A percentile compares a stretch with the other conserved stretches of the same genome.
Evolutionary conservation across 495 filamentous ascomycete genomes (phyloP).

Genomic region (Tetracladium setigerum): DNA sequence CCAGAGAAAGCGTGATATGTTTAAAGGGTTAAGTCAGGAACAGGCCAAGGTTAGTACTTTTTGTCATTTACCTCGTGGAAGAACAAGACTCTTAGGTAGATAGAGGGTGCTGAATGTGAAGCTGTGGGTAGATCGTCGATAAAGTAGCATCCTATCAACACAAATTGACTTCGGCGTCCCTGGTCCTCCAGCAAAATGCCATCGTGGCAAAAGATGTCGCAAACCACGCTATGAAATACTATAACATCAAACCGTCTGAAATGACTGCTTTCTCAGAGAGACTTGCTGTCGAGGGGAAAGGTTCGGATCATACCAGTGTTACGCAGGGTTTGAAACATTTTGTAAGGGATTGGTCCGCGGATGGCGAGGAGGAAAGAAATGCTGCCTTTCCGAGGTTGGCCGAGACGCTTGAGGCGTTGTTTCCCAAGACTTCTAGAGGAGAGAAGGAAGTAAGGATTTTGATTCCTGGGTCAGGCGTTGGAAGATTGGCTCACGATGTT

Average conservation of each 20-base stretch:
- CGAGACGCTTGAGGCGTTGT: conserved; percentile 18
- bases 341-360: conserved; percentile 37
- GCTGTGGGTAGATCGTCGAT: no score
- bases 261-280: conserved; percentile 11
- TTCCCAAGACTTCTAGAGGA: not conserved
- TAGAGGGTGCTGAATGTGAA: no score
- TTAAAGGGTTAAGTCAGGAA: conserved; percentile 21
- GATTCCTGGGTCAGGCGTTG: conserved; percentile 35
- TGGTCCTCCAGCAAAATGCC: no score
- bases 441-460: conserved; percentile 22
- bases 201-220: no score
- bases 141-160: no score
- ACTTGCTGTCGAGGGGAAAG: conserved; percentile 10
- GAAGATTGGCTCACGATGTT: conserved; percentile 35
- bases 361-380: conserved; percentile 31
- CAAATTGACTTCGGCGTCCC: no score
- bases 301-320: conserved; percentile 28
- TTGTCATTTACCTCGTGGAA: not conserved
- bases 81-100: no score
- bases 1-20: conserved; percentile 14
- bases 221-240: no score
- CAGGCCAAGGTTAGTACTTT: conserved; percentile 19
- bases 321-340: conserved; percentile 38
- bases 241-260: not conserved
- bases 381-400: conserved; percentile 31